Conservation (phyloP, 768 basidiomycete genomes). For the Mycena leptocephala region DNA sequence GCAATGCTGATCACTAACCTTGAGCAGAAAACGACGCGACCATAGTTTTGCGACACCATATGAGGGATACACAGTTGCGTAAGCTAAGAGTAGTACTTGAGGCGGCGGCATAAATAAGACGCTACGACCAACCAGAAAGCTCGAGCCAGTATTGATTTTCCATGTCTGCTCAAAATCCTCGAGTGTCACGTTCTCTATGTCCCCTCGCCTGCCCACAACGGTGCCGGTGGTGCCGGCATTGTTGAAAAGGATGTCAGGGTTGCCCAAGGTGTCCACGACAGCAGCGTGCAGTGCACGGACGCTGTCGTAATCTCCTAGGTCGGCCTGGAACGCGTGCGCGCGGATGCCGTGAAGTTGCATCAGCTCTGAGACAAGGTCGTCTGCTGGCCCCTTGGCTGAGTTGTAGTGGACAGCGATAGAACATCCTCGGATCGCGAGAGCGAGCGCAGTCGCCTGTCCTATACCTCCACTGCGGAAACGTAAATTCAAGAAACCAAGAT, state of each 20-base stretch:
- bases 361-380: conserved; percentile 57
- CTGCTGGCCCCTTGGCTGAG: conserved; percentile 54
- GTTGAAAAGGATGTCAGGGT: conserved; percentile 68
- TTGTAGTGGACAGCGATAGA: conserved; percentile 70
- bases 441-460: conserved; percentile 64
- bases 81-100: conserved; percentile 49
- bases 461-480: conserved; percentile 64
- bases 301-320: conserved; percentile 61
- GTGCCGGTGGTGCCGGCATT: conserved; percentile 64
- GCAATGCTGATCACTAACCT: conserved; percentile 49
- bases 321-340: conserved; percentile 64
- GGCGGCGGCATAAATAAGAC: background rate
- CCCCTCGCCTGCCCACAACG: conserved; percentile 60
- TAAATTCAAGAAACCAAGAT: background rate
- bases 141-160: conserved; percentile 64
- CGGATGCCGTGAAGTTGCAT: conserved; percentile 49
- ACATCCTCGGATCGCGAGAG: conserved; percentile 62
- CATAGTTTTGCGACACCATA: conserved; percentile 66
- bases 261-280: conserved; percentile 61
- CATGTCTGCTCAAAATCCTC: conserved; percentile 53
- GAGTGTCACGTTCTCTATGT: conserved; percentile 53
- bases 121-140: conserved; percentile 55
- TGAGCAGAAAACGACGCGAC: conserved; percentile 68
- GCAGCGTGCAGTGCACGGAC: conserved; percentile 61
- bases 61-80: conserved; percentile 67